These are phyloP conservation scores for Saccharomyces pastorianus DNA, from an alignment of 1,139 yeast species.

Conservation along the genomic window DNA sequence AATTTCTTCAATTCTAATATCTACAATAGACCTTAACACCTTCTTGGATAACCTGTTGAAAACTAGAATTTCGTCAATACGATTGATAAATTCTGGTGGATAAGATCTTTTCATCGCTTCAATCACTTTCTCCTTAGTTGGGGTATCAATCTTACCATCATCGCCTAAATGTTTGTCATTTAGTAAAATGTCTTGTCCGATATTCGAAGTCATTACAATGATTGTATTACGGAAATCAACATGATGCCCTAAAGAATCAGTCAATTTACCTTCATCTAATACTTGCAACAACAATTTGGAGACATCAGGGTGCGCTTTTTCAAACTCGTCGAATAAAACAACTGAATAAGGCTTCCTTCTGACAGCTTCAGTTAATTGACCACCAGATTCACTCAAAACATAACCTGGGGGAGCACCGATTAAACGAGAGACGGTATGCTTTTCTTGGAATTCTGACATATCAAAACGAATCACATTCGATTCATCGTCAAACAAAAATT, in stretches of 20 bases:
- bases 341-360: constrained; percentile 92
- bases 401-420: constrained; percentile 98
- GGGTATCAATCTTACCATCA: constrained; percentile 41
- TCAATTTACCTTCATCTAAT: constrained; percentile 85
- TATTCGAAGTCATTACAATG: constrained; percentile 94
- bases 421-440: constrained; percentile 78
- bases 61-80: constrained; percentile 83
- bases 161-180: constrained; percentile 48
- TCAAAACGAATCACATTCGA: constrained; percentile 82
- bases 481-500: constrained; percentile 83
- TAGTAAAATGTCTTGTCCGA: constrained; percentile 83
- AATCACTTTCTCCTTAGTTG: constrained; percentile 48
- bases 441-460: constrained; percentile 96
- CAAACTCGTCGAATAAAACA: constrained; percentile 89
- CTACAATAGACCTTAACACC: constrained; percentile 71
- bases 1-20: constrained; percentile 72
- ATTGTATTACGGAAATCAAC: constrained; percentile 91
- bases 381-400: constrained; percentile 87
- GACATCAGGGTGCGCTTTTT: constrained; percentile 92
- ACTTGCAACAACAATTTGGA: constrained; percentile 84
- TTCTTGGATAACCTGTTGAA: constrained; percentile 78
- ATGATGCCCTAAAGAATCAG: constrained; percentile 90
- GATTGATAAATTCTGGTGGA: constrained; percentile 93
- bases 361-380: constrained; percentile 93
- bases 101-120: constrained; percentile 63